These are phyloP conservation scores for Puccinia novopanici DNA, from an alignment of 1,284 basidiomycete species.

Conservation along the genomic window DNA sequence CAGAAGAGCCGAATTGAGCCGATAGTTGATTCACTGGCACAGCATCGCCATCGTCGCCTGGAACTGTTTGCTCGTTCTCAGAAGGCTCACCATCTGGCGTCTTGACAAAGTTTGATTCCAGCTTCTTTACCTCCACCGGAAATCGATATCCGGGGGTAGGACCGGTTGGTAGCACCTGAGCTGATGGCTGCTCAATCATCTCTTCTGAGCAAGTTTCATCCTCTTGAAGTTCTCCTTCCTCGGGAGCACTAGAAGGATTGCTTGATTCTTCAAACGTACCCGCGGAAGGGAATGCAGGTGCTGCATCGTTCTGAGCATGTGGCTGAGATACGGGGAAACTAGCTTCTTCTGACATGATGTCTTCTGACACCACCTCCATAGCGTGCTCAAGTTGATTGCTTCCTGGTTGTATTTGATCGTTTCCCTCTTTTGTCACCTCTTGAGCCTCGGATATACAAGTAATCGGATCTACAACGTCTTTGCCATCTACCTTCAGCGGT, in stretches of 20 bases:
- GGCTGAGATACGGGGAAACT: neutral
- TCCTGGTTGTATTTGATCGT: neutral
- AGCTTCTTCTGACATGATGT: neutral
- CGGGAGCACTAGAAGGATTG: conserved; percentile 4
- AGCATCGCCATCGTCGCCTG: neutral
- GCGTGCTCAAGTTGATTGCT: neutral
- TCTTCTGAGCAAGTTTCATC: neutral
- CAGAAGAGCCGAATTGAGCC: neutral
- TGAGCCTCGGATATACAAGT: neutral
- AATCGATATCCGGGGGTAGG: neutral
- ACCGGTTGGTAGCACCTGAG: neutral
- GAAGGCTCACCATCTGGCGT: neutral
- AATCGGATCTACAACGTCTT: neutral
- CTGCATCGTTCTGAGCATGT: neutral
- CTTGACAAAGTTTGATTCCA: too few relatives aligned
- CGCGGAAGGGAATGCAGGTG: neutral
- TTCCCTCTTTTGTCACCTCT: neutral
- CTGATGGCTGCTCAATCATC: neutral
- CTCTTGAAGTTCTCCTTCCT: conserved; percentile 20
- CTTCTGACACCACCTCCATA: neutral
- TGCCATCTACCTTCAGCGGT: neutral
- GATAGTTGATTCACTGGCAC: neutral
- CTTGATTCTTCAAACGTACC: neutral
- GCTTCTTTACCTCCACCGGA: neutral
- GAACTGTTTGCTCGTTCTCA: neutral